Evolutionary conservation across 306 rosid genomes (phyloP).

Genomic region (Cucurbita maxima): DNA sequence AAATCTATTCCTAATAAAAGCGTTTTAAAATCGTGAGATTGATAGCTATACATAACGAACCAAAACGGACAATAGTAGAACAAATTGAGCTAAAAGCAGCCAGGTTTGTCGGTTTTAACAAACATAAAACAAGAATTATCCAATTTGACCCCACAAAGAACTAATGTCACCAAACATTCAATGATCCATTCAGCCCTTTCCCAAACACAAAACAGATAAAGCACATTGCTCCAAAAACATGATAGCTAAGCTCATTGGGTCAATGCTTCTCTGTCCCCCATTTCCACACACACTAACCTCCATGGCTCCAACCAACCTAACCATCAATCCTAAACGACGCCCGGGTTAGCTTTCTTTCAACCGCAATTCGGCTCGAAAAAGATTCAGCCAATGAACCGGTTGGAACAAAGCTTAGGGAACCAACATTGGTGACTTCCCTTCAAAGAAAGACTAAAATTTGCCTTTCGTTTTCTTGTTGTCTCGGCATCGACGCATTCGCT

Average conservation of each 20-base stretch:
- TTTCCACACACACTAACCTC: conserved; percentile 8
- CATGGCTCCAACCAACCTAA: conserved; percentile 12
- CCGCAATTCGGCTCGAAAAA: not conserved
- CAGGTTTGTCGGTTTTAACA: not conserved
- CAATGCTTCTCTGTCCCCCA: conserved; percentile 27
- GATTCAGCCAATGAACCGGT: conserved; percentile 19
- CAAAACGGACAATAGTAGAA: not conserved
- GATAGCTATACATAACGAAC: too few relatives aligned
- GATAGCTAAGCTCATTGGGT: conserved; percentile 3
- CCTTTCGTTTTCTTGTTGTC: conserved; percentile 26
- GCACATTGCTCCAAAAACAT: conserved; percentile 3
- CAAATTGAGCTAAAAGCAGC: not conserved
- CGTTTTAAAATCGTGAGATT: too few relatives aligned
- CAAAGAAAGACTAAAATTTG: conserved; percentile 7
- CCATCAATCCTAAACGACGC: not conserved
- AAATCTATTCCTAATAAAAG: too few relatives aligned
- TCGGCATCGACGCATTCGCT: conserved; percentile 4
- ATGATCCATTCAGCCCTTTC: not conserved
- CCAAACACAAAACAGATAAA: not conserved
- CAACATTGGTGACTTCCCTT: conserved; percentile 11
- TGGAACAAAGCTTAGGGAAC: conserved; percentile 22
- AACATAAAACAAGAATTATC: not conserved
- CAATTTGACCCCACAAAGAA: conserved; percentile 4
- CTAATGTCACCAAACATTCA: not conserved
- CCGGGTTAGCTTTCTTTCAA: not conserved